Base-by-base conservation (phyloP, 768 basidiomycete genomes). In the Psilocybe azurescens region DNA sequence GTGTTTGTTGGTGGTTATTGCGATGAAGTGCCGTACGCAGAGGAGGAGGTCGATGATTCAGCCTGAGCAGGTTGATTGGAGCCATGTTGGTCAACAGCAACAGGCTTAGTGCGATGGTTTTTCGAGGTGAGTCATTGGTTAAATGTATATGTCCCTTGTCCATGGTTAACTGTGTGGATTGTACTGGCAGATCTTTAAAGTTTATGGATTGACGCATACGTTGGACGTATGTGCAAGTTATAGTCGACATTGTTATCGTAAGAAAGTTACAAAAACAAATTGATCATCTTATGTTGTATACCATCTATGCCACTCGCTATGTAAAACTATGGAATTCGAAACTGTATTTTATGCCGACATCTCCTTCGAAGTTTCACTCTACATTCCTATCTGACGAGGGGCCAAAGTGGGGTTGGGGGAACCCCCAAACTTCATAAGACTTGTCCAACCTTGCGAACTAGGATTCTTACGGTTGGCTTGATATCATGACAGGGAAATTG, bases 1-100 rank as follows among this genome's bases (percentile, higher is more conserved):
- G 30, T 55, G 24, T 20, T 20, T 71, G 48, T 56, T 71, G 41
- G 46, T 64, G 1, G 50, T 69, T 11, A 56, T 71, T 11, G 66
- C 67, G 29, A 50, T 60, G 54, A 71, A 71, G 59, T 71, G 69
- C 53, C 63, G 41, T 46, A 69, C 65, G 56, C 70, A 71, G 61
- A 63, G 69, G 53, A 56, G 56, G 62, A 63, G 62, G 28, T 65
- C 68, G 2, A 68, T 71, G 4, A 58, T 63, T 24, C 38, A 58
- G 38, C 69, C 67, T 48, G 63, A 58, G 29, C 47, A 30, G 4
- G 63, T 67, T 28, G 63, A 71, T 65, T 69, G 63, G 65, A 44
- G 56, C 33, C 55, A 65, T 53, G 59, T 58, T 36, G 59, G 65
- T 16, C 56, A n/a, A 4, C 53, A 32, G 32, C 60, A 51, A 20